Base-by-base conservation (phyloP, 2,329 filamentous ascomycete species). In the Fulvia fulva region DNA sequence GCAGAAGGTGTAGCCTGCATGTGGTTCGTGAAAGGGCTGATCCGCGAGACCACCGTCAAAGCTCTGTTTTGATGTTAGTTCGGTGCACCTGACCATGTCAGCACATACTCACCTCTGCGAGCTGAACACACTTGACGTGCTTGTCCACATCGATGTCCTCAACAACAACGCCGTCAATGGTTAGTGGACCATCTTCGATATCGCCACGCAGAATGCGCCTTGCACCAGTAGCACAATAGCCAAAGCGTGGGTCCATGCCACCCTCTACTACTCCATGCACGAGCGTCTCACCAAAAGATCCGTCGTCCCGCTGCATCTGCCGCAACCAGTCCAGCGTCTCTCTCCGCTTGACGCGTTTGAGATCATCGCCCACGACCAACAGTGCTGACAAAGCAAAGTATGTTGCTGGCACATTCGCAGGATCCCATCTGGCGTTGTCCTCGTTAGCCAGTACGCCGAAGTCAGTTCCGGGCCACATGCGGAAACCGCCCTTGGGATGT, bases 1-100 rank as follows among this genome's bases (percentile, higher is more conserved):
- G 73, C 91, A 97, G 77, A 92, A 97, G 9, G 90, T 91, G 73
- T 96, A 93, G 21, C 94, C 94, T 65, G 90, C 89, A 69, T 97
- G 91, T 32, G 91, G 87, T 76, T 97, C 92, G 59, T 91, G 87
- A 60, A 85, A 86, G 0, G 87, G 86, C 34, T 84, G 86, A 71
- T 95, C 90, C 2, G 87, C 87, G 62, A 96, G 85, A 5, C 92
- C 92, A 4, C 91, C 90, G 66, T 96, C 91, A 70, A 92, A 95
- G 0, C 87, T 87, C 85, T 91, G 56, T 43, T 23, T 50, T 87
- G 83, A 53, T 14, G 21, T 60, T 49, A 58, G 55, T 32, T 51
- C 47, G 22, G 22, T 51, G 19, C 25, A 45, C 32, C 14, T n/a
- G 19, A n/a, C 8, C 14, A 41, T 21, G 3, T n/a, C n/a, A 3